A percentile compares a stretch with the other conserved stretches of the same genome.
These are phyloP conservation scores for Rhodotorula paludigena DNA, from an alignment of 768 basidiomycete genomes.

Conservation along the genomic window DNA sequence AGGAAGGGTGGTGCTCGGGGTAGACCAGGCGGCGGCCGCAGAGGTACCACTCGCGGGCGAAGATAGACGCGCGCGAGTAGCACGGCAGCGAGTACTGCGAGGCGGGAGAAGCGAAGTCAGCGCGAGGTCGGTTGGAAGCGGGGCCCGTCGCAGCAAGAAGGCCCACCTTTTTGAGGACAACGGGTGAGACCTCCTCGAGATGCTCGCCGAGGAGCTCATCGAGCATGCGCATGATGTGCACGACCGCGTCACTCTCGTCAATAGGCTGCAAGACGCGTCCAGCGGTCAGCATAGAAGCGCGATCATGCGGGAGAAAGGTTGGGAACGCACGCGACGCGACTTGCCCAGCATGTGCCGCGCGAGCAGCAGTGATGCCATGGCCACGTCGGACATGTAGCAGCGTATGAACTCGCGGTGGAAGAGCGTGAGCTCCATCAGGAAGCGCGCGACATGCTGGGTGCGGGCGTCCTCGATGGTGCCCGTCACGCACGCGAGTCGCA, in stretches of 20 bases:
- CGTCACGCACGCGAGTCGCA: slow-evolving; percentile 57
- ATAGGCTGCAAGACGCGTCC: slow-evolving; percentile 44
- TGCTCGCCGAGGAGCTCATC: slow-evolving; percentile 78
- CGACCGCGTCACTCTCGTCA: slow-evolving; percentile 77
- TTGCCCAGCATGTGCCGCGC: slow-evolving; percentile 70
- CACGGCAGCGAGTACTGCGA: slow-evolving; percentile 73
- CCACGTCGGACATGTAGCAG: slow-evolving; percentile 77
- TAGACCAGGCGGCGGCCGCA: slow-evolving; percentile 59
- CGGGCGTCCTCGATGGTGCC: slow-evolving; percentile 69
- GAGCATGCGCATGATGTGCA: slow-evolving; percentile 77
- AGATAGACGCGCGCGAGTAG: slow-evolving; percentile 90
- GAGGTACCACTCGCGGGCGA: slow-evolving; percentile 89
- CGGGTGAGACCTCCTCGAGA: slow-evolving; percentile 88
- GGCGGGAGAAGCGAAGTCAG: too few species aligned
- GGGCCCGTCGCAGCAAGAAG: too few species aligned
- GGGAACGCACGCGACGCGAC: slow-evolving; percentile 27
- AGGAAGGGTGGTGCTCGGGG: slow-evolving; percentile 23
- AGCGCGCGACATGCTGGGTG: slow-evolving; percentile 91
- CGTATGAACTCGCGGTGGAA: slow-evolving; percentile 94
- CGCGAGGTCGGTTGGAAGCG: neutral
- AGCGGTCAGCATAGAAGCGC: neutral
- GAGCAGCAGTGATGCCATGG: slow-evolving; percentile 79
- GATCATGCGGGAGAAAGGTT: neutral
- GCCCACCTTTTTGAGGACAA: slow-evolving; percentile 78
- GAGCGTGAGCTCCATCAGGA: slow-evolving; percentile 98